Evolutionary conservation across 768 basidiomycete genomes (phyloP).

Genomic region (Grammothele lineata): DNA sequence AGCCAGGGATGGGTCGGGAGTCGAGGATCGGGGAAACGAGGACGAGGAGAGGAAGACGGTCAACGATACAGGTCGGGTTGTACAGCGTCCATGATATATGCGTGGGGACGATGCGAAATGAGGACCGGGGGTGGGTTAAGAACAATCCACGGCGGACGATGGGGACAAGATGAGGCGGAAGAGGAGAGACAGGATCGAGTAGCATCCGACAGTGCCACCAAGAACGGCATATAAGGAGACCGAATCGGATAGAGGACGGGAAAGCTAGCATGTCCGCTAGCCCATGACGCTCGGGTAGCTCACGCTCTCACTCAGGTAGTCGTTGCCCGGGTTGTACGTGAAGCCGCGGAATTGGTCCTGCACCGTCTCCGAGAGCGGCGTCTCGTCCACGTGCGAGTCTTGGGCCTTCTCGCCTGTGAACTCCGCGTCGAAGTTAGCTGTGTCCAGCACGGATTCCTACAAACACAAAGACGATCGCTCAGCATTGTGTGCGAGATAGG

Average conservation of each 20-base stretch:
- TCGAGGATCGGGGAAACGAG: too few species aligned
- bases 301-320: conserved; percentile 81
- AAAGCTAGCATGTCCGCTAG: conserved; percentile 3
- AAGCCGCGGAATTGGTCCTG: conserved; percentile 95
- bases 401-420: conserved; percentile 94
- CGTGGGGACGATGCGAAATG: not conserved
- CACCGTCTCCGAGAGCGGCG: conserved; percentile 89
- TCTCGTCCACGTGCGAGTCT: conserved; percentile 95
- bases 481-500: not conserved
- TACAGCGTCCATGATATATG: too few species aligned
- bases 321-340: conserved; percentile 83
- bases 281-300: conserved; percentile 43
- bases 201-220: too few species aligned
- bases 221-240: too few species aligned
- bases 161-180: too few species aligned
- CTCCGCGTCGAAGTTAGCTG: conserved; percentile 95
- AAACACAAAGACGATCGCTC: conserved; percentile 1
- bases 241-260: too few species aligned
- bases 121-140: too few species aligned
- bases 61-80: too few species aligned
- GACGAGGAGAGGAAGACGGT: too few species aligned
- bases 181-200: too few species aligned
- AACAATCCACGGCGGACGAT: too few species aligned
- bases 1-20: too few species aligned
- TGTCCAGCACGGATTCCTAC: conserved; percentile 88